A percentile compares a stretch with the other conserved stretches of the same genome.
Conservation (phyloP, 768 basidiomycete genomes). For the Arthromyces matolae region DNA sequence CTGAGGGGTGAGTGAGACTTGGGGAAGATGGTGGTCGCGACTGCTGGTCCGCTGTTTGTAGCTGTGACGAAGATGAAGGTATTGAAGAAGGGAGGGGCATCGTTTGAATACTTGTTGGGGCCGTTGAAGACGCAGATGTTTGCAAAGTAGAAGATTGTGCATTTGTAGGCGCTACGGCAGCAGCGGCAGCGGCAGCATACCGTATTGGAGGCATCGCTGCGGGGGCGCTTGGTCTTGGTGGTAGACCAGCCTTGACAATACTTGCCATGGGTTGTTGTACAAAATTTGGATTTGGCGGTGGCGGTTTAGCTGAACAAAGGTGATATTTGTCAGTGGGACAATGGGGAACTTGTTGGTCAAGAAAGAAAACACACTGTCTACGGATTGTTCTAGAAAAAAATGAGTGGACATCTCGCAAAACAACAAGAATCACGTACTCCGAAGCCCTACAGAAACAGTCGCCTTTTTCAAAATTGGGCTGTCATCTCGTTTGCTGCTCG, state of each 20-base stretch:
- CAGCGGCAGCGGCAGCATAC: slow-evolving; percentile 90
- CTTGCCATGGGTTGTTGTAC: slow-evolving; percentile 70
- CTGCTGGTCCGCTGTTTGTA: slow-evolving; percentile 33
- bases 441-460: slow-evolving; percentile 52
- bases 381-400: slow-evolving; percentile 55
- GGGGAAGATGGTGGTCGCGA: slow-evolving; percentile 61
- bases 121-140: slow-evolving; percentile 43
- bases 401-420: slow-evolving; percentile 5
- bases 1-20: slow-evolving; percentile 80
- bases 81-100: slow-evolving; percentile 37
- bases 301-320: slow-evolving; percentile 54
- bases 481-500: slow-evolving; percentile 72
- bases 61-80: slow-evolving; percentile 32
- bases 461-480: slow-evolving; percentile 83
- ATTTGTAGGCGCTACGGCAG: slow-evolving; percentile 37
- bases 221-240: slow-evolving; percentile 51
- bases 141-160: slow-evolving; percentile 29
- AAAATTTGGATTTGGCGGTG: slow-evolving; percentile 72
- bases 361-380: slow-evolving; percentile 50
- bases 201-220: slow-evolving; percentile 73
- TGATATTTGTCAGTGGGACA: slow-evolving; percentile 9
- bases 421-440: slow-evolving; percentile 55
- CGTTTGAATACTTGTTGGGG: slow-evolving; percentile 32
- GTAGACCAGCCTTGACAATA: slow-evolving; percentile 73
- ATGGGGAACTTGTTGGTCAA: neutral